These are phyloP conservation scores for Botryotinia convoluta DNA, from an alignment of 2,329 filamentous ascomycete species.

Conservation along the genomic window DNA sequence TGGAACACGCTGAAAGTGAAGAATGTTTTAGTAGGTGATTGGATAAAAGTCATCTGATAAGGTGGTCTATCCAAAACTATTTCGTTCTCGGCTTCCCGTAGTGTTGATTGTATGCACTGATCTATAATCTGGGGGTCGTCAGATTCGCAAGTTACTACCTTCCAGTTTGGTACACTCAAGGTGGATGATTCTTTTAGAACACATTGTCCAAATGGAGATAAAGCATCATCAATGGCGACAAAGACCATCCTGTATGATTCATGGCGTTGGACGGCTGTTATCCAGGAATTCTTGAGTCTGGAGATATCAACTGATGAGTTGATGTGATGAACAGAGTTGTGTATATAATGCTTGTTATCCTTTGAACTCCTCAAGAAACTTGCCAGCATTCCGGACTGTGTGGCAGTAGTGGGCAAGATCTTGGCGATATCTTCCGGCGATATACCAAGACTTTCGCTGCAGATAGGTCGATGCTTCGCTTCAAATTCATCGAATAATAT, in stretches of 20 bases:
- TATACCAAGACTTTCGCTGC: neutral
- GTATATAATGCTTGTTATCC: neutral
- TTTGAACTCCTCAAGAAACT: slow-evolving; percentile 7
- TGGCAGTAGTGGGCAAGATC: slow-evolving; percentile 8
- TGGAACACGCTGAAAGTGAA: slow-evolving; percentile 6
- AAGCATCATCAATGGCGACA: neutral
- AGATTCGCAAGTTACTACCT: neutral
- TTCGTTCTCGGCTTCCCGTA: neutral
- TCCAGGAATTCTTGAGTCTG: slow-evolving; percentile 2
- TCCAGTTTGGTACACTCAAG: neutral
- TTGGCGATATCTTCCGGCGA: neutral
- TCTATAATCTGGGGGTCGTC: neutral
- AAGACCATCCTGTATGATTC: slow-evolving; percentile 10
- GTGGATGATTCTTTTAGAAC: neutral
- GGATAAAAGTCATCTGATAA: neutral
- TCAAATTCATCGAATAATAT: neutral
- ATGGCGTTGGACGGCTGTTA: neutral
- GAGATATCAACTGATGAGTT: neutral
- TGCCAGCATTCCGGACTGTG: slow-evolving; percentile 15
- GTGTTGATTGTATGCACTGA: neutral
- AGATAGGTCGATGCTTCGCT: neutral
- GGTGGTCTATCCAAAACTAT: neutral
- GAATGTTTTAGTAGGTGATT: neutral
- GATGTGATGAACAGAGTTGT: slow-evolving; percentile 11
- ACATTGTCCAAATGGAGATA: slow-evolving; percentile 12